Evolutionary conservation across 2,329 filamentous ascomycete genomes (phyloP).

Genomic region (Arthrinium puccinioides): DNA sequence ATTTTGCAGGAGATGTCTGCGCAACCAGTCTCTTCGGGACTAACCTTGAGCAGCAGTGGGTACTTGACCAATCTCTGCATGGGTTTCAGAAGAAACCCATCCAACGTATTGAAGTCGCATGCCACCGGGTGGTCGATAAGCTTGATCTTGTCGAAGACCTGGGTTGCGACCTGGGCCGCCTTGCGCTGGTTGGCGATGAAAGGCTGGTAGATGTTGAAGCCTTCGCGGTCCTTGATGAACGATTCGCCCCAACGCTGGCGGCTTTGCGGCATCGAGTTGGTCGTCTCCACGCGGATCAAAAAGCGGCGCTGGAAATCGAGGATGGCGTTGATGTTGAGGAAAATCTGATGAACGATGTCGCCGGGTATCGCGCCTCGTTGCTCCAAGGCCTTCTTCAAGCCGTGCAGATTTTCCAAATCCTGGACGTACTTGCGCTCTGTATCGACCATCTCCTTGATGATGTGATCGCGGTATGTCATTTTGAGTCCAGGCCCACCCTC

Average conservation of each 20-base stretch:
- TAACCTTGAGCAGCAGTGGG: slow-evolving; percentile 77
- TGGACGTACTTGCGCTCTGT: slow-evolving; percentile 98
- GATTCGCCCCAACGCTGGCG: slow-evolving; percentile 93
- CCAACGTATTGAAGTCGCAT: slow-evolving; percentile 77
- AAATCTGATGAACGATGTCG: slow-evolving; percentile 88
- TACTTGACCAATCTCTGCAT: slow-evolving; percentile 96
- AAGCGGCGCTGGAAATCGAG: slow-evolving; percentile 94
- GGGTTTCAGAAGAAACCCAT: slow-evolving; percentile 90
- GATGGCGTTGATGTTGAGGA: slow-evolving; percentile 90
- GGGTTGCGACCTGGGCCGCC: slow-evolving; percentile 75
- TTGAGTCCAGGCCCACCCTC: slow-evolving; percentile 53
- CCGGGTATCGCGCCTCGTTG: slow-evolving; percentile 82
- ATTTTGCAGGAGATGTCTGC: too few species aligned
- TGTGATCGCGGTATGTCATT: slow-evolving; percentile 73
- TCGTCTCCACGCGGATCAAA: slow-evolving; percentile 90
- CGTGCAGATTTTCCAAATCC: slow-evolving; percentile 88
- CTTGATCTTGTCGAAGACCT: slow-evolving; percentile 81
- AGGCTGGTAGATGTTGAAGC: slow-evolving; percentile 88
- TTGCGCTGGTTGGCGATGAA: slow-evolving; percentile 96
- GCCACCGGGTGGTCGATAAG: slow-evolving; percentile 72
- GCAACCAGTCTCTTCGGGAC: too few species aligned
- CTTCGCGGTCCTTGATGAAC: slow-evolving; percentile 77
- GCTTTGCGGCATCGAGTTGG: slow-evolving; percentile 70
- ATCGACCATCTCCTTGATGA: slow-evolving; percentile 84
- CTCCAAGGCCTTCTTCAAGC: slow-evolving; percentile 83